Evolutionary conservation across 139 green algal species (phyloP), one percentile per base, ranked within the genome.

Genomic region (Closterium sp.): DNA sequence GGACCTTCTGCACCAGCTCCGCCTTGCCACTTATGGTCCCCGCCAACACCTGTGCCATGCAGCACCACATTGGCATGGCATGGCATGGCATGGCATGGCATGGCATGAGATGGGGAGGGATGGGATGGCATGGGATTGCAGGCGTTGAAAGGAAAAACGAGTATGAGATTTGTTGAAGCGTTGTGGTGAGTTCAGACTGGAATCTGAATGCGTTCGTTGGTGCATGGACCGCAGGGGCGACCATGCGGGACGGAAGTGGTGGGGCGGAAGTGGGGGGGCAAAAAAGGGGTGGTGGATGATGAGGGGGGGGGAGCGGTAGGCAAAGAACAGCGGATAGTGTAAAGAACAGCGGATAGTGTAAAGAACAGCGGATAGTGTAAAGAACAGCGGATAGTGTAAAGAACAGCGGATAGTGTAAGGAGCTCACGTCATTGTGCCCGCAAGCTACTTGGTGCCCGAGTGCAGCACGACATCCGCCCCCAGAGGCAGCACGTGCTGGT

Each of bases 391-490:
- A n/a, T n/a, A n/a, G n/a, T n/a, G n/a, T n/a, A n/a, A n/a, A n/a
- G n/a, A n/a, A n/a, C n/a, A n/a, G n/a, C n/a, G n/a, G n/a, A n/a
- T n/a, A n/a, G n/a, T n/a, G n/a, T n/a, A n/a, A n/a, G n/a, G n/a
- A n/a, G n/a, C n/a, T n/a, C 31, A 94, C 97, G 91, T 99, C 98
- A 93, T 99, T 99, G 96, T 99, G 98, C 27, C 98, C 1, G 96
- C 98, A 32, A 99, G 93, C 95, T 99, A 99, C 95, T 99, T 99
- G 87, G 98, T 99, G 50, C 96, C 98, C 0, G 96, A 98, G 95
- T 99, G 98, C 45, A 99, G 96, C 4, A 99, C 98, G 27, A 99
- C 94, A 94, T 99, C 98, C 6, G 98, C 98, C 5, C 98, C 98
- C 19, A 98, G 95, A 11, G 92, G 87, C 0, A 99, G 94, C 9